A percentile compares a stretch with the other conserved stretches of the same genome.
phyloP scores from a whole-genome alignment of 495 filamentous ascomycete species.

The Coniosporium apollinis region DNA sequence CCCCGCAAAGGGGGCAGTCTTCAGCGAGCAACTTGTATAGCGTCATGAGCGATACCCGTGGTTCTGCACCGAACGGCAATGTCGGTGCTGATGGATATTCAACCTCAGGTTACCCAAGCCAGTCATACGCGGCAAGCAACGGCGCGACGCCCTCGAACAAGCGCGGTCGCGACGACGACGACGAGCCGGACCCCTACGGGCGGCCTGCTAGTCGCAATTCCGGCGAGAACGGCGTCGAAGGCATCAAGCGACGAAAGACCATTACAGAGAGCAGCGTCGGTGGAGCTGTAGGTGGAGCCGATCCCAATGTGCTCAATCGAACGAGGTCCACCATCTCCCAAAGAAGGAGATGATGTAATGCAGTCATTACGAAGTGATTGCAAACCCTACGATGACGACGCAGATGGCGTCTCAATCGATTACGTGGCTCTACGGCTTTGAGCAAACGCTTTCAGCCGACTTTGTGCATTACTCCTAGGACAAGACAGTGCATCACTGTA shows the following conservation, averaged over 20 bases:
- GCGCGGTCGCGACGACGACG: slow-evolving; percentile 63
- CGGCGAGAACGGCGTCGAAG: slow-evolving; percentile 33
- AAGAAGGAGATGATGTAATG: too few relatives aligned
- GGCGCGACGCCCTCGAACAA: slow-evolving; percentile 52
- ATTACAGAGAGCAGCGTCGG: slow-evolving; percentile 42
- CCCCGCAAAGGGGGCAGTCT: slow-evolving; percentile 53
- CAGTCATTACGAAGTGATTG: too few relatives aligned
- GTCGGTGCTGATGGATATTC: slow-evolving; percentile 32
- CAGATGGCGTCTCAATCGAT: too few relatives aligned
- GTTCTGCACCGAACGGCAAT: slow-evolving; percentile 36
- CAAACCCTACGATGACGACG: too few relatives aligned
- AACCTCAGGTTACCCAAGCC: slow-evolving; percentile 37
- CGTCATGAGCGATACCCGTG: slow-evolving; percentile 73
- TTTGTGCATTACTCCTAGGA: too few relatives aligned
- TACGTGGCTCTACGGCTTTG: too few relatives aligned
- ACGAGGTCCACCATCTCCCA: neutral
- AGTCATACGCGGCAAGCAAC: slow-evolving; percentile 46
- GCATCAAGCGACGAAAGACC: slow-evolving; percentile 74
- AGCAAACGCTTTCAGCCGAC: too few relatives aligned
- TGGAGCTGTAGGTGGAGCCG: slow-evolving; percentile 25
- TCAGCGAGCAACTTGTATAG: slow-evolving; percentile 75
- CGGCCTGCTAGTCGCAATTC: slow-evolving; percentile 46
- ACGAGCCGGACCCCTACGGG: slow-evolving; percentile 47
- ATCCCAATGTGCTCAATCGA: neutral
- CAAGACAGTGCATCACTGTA: too few relatives aligned